Base-by-base conservation (phyloP, 2,329 filamentous ascomycete genomes). In the Ophiosphaerella narmari region DNA sequence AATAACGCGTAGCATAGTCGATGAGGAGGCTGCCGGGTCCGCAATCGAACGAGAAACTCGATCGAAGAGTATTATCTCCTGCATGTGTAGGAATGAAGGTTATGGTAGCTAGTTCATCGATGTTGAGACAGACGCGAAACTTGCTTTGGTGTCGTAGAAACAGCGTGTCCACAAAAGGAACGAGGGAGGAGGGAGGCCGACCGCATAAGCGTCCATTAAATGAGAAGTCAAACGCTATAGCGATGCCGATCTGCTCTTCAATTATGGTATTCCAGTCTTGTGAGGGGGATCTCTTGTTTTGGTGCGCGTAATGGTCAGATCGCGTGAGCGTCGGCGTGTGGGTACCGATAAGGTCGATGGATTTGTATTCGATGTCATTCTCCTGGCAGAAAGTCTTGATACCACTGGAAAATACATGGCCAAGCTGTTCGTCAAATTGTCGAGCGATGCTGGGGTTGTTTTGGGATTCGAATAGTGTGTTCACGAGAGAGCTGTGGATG, bases 31-130 rank as follows among this genome's bases (percentile, higher is more conserved):
- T 85, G 9, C 82, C 82, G 3, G 81, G 82, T 12, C 82, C 82
- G 3, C 80, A 83, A 57, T 83, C 78, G 52, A 82, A 81, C 59
- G 82, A 80, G 57, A 77, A 78, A 49, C 73, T 76, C 16, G 66
- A 54, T 39, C 73, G 26, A 29, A 6, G 70, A 12, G 68, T 56
- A 51, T 72, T 65, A 26, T 73, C 63, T 16, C 75, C 62, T 26
- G 66, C 66, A 43, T 80, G 75, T 4, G 80, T 77, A 3, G 80
- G 81, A 43, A 85, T 81, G 68, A 85, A 84, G 70, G 80, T 85
- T 21, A 86, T 79, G 56, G 83, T 86, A 26, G 80, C 80, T 36
- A 86, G 83, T 29, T 83, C 82, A 43, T 82, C 82, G 46, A 86
- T 85, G 60, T 85, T 85, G 61, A 86, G 81, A 64, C 82, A 85